phyloP scores from a whole-genome alignment of 768 basidiomycete genomes.

The Kwoniella shandongensis region DNA sequence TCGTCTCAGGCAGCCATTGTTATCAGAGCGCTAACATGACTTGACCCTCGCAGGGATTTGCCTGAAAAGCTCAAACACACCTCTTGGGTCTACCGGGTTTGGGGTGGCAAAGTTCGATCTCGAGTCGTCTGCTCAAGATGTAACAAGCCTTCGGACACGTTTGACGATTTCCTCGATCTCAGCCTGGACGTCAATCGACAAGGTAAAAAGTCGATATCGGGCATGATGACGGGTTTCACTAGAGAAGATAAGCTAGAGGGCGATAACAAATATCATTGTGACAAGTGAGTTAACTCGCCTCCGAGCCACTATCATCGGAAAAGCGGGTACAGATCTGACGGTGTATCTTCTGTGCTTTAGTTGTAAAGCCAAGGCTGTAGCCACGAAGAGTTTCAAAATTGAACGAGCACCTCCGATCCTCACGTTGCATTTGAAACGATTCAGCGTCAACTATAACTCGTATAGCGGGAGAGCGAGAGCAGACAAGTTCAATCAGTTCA shows the following conservation, averaged over 20 bases:
- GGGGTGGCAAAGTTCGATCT: conserved; percentile 87
- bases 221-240: conserved; percentile 60
- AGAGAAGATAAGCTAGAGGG: conserved; percentile 80
- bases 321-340: not conserved
- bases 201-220: conserved; percentile 60
- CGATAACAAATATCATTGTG: conserved; percentile 95
- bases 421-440: conserved; percentile 92
- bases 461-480: conserved; percentile 63
- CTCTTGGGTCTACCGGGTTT: conserved; percentile 91
- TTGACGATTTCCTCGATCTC: conserved; percentile 90
- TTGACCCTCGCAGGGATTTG: conserved; percentile 59
- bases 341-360: conserved; percentile 56
- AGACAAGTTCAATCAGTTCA: conserved; percentile 72
- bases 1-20: not conserved
- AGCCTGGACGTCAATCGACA: conserved; percentile 83
- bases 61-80: conserved; percentile 62
- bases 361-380: conserved; percentile 86
- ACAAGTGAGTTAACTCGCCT: conserved; percentile 68
- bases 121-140: conserved; percentile 83
- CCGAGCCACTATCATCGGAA: not conserved
- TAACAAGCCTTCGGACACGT: conserved; percentile 86
- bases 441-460: conserved; percentile 54
- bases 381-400: conserved; percentile 85
- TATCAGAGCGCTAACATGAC: conserved; percentile 42
- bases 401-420: conserved; percentile 83